These are phyloP conservation scores for Coemansia sp. DNA, from an alignment of 371 early-diverging fungal genomes.

Conservation along the genomic window DNA sequence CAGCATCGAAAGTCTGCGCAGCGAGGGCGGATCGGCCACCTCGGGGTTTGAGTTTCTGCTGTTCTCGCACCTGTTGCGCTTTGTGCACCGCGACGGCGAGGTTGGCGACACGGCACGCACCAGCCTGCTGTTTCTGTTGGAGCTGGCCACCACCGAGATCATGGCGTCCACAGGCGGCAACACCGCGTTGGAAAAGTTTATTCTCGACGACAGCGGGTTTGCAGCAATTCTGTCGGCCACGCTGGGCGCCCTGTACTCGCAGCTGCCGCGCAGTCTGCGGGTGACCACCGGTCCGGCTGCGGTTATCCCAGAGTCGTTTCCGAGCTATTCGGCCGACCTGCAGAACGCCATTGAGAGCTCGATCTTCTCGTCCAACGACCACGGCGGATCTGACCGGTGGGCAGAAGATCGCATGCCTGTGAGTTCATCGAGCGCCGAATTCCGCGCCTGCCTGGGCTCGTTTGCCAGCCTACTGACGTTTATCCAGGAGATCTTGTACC, in stretches of 20 bases:
- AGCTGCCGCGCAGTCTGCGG: slow-evolving; percentile 79
- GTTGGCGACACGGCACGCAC: slow-evolving; percentile 89
- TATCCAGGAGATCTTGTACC: slow-evolving; percentile 78
- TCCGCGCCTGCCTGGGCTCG: slow-evolving; percentile 72
- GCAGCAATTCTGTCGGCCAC: slow-evolving; percentile 80
- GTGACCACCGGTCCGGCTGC: slow-evolving; percentile 51
- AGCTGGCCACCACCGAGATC: slow-evolving; percentile 68
- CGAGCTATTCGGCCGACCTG: slow-evolving; percentile 50
- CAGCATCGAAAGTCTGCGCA: slow-evolving; percentile 48
- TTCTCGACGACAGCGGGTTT: slow-evolving; percentile 75
- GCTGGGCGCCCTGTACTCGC: slow-evolving; percentile 87
- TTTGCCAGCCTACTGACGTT: slow-evolving; percentile 79
- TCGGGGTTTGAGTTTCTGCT: slow-evolving; percentile 70
- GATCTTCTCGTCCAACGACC: slow-evolving; percentile 34
- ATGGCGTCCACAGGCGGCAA: slow-evolving; percentile 44
- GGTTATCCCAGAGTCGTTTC: slow-evolving; percentile 45
- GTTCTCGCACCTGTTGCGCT: slow-evolving; percentile 81
- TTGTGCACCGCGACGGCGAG: slow-evolving; percentile 84
- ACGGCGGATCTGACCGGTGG: slow-evolving; percentile 15
- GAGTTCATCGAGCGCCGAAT: slow-evolving; percentile 52
- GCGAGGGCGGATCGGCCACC: slow-evolving; percentile 12
- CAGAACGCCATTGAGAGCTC: slow-evolving; percentile 52
- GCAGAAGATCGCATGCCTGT: slow-evolving; percentile 26
- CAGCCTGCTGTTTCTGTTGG: slow-evolving; percentile 84
- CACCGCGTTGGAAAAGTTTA: slow-evolving; percentile 72